Evolutionary conservation across 140 eudicot species (phyloP).

Genomic region (Senecio squalidus): DNA sequence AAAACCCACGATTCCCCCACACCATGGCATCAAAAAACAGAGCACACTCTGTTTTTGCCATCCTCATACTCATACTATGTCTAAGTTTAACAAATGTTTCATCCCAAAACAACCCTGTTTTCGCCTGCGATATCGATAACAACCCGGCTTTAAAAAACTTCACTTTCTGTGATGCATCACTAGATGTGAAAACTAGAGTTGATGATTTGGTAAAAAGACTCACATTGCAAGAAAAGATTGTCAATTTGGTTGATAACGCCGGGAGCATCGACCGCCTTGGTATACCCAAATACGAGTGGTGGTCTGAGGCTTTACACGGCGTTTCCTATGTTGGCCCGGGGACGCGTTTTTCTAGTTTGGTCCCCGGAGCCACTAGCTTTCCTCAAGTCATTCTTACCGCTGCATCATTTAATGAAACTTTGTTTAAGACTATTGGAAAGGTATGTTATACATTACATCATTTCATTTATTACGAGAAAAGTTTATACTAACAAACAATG

Average conservation of each 20-base stretch:
- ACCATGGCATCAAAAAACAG: slow-evolving; percentile 30
- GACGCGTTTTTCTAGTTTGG: slow-evolving; percentile 41
- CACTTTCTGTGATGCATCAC: slow-evolving; percentile 52
- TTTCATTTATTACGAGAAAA: too few relatives aligned
- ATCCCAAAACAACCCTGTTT: slow-evolving; percentile 43
- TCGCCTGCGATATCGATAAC: slow-evolving; percentile 62
- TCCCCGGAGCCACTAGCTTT: slow-evolving; percentile 90
- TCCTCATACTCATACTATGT: too few relatives aligned
- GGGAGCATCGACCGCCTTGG: slow-evolving; percentile 59
- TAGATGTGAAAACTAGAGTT: slow-evolving; percentile 49
- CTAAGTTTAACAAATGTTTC: slow-evolving; percentile 6
- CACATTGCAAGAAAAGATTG: slow-evolving; percentile 73
- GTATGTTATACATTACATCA: slow-evolving; percentile 41
- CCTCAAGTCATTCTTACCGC: slow-evolving; percentile 89
- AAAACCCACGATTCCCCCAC: slow-evolving; percentile 16
- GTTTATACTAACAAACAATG: too few relatives aligned
- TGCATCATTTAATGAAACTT: slow-evolving; percentile 69
- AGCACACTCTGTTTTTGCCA: slow-evolving; percentile 39
- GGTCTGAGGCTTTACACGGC: slow-evolving; percentile 97
- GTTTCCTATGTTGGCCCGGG: slow-evolving; percentile 68
- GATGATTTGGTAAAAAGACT: slow-evolving; percentile 54
- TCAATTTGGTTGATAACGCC: slow-evolving; percentile 44
- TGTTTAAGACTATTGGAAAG: slow-evolving; percentile 83
- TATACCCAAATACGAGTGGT: slow-evolving; percentile 82
- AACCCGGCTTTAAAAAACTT: slow-evolving; percentile 41